A percentile compares a stretch with the other conserved stretches of the same genome.
phyloP scores from a whole-genome alignment of 495 filamentous ascomycete species.

The Penicillium desertorum region DNA sequence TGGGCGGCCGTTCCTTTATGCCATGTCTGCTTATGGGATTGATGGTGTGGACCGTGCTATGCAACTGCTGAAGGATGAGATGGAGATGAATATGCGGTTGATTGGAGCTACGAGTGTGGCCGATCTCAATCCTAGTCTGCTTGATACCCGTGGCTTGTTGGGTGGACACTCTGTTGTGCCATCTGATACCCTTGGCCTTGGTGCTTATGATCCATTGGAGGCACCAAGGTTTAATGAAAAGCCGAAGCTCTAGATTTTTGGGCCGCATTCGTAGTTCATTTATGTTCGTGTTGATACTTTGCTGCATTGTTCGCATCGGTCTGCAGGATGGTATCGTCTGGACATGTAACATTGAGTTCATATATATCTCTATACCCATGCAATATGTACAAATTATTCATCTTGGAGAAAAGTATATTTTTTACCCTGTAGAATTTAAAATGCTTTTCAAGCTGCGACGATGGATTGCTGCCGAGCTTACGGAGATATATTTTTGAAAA shows the following conservation, averaged over 20 bases:
- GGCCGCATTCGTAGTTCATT: not conserved
- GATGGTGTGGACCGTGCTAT: constrained; percentile 88
- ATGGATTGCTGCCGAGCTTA: not conserved
- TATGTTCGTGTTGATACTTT: not conserved
- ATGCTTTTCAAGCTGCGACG: not conserved
- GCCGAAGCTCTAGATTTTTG: constrained; percentile 48
- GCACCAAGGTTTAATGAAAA: constrained; percentile 60
- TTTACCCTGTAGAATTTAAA: not conserved
- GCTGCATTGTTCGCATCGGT: not conserved
- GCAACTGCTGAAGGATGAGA: constrained; percentile 94
- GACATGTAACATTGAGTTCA: not conserved
- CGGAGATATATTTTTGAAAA: not conserved
- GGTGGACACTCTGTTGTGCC: constrained; percentile 68
- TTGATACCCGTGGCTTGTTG: constrained; percentile 71
- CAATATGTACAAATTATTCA: not conserved
- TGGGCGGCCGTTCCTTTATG: constrained; percentile 90
- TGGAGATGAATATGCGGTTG: constrained; percentile 98
- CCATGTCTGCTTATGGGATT: constrained; percentile 91
- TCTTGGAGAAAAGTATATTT: not conserved
- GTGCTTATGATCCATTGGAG: constrained; percentile 65
- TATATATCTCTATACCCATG: constrained; percentile 10
- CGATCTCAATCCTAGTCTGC: constrained; percentile 72
- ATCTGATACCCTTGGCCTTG: constrained; percentile 63
- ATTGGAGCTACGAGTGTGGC: constrained; percentile 74
- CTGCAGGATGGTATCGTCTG: not conserved